Conservation (phyloP, 805 yeast species). For the Hanseniaspora pseudoguilliermondii region DNA sequence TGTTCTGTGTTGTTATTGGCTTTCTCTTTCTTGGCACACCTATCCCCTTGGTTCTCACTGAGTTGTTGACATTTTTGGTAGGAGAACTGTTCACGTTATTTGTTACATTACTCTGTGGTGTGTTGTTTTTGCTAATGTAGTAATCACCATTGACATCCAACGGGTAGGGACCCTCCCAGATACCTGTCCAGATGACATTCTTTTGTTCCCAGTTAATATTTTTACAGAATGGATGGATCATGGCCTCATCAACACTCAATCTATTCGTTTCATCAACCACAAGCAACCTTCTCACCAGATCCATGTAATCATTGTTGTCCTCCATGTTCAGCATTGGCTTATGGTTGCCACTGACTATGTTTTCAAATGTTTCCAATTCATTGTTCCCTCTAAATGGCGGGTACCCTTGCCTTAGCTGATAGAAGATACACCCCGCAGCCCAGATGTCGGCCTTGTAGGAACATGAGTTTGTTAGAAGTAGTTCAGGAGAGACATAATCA, state of each 20-base stretch:
- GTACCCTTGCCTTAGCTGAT: constrained; percentile 65
- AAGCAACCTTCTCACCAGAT: constrained; percentile 53
- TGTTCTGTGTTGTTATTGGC: constrained; percentile 26
- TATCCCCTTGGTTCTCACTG: constrained; percentile 1
- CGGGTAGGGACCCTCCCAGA: constrained; percentile 46
- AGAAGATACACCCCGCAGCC: constrained; percentile 86
- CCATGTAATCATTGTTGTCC: constrained; percentile 36
- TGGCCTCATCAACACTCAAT: constrained; percentile 42
- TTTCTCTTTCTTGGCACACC: constrained; percentile 19
- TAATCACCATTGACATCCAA: background rate
- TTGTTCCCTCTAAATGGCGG: constrained; percentile 86
- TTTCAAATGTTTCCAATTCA: constrained; percentile 77
- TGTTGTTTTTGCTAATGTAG: background rate
- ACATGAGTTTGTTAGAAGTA: constrained; percentile 62
- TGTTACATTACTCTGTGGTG: background rate
- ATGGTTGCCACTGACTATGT: constrained; percentile 67
- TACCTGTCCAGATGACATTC: constrained; percentile 54
- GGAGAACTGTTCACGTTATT: constrained; percentile 15
- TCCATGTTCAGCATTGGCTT: constrained; percentile 50
- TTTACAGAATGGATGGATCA: constrained; percentile 60
- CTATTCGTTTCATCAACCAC: constrained; percentile 62
- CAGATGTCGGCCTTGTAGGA: constrained; percentile 81
- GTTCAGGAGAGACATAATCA: constrained; percentile 89
- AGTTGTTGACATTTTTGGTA: constrained; percentile 3
- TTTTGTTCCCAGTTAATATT: constrained; percentile 55